Percentiles rank a stretch among this genome's conserved stretches.
Conservation (phyloP, 768 basidiomycete species). For the Hypholoma fasciculare region DNA sequence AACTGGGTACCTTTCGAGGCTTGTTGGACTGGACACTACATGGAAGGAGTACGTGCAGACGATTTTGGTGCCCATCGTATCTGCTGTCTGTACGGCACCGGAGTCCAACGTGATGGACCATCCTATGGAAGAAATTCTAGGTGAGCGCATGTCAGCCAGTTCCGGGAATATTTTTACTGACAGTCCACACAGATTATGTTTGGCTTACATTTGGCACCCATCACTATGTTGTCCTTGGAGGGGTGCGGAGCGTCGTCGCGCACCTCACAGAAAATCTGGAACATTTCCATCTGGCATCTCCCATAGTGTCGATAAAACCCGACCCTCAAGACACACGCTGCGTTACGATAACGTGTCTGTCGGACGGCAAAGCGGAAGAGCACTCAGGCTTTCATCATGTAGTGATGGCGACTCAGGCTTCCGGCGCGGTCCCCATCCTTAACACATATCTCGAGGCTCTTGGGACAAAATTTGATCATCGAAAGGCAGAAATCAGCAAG, state of each 20-base stretch:
- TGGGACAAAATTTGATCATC: slow-evolving; percentile 21
- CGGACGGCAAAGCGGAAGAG: slow-evolving; percentile 23
- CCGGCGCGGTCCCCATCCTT: slow-evolving; percentile 56
- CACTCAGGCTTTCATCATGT: slow-evolving; percentile 62
- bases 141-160: slow-evolving; percentile 32
- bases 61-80: slow-evolving; percentile 65
- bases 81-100: slow-evolving; percentile 71
- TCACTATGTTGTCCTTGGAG: slow-evolving; percentile 65
- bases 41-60: slow-evolving; percentile 55
- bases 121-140: slow-evolving; percentile 66
- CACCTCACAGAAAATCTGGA: slow-evolving; percentile 45
- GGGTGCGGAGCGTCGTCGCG: slow-evolving; percentile 58
- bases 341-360: slow-evolving; percentile 38
- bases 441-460: slow-evolving; percentile 44
- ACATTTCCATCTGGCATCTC: slow-evolving; percentile 55
- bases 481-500: slow-evolving; percentile 31
- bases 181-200: slow-evolving; percentile 55
- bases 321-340: slow-evolving; percentile 33
- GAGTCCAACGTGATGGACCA: slow-evolving; percentile 53
- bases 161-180: neutral
- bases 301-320: slow-evolving; percentile 45
- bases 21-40: slow-evolving; percentile 44
- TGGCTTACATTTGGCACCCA: slow-evolving; percentile 66
- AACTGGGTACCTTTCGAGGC: slow-evolving; percentile 35
- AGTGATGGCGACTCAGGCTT: slow-evolving; percentile 75